Conservation (phyloP, 2,329 filamentous ascomycete genomes). For the Xylariales sp. region DNA sequence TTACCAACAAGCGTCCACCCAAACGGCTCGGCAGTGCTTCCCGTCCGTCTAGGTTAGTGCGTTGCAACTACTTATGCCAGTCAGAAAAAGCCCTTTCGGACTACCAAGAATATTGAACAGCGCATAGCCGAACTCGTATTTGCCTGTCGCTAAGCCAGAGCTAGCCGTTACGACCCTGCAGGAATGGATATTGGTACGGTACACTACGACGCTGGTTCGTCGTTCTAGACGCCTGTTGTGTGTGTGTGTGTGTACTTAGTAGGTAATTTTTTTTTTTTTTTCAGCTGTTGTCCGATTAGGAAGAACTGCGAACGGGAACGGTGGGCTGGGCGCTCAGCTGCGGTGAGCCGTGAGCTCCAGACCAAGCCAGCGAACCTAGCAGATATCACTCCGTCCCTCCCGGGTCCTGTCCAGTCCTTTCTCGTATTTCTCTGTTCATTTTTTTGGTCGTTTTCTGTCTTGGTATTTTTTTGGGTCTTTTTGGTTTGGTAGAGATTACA, state of each 20-base stretch:
- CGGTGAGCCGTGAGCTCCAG: conserved; percentile 7
- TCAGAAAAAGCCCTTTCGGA: neutral
- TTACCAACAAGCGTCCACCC: conserved; percentile 2
- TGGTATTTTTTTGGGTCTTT: neutral
- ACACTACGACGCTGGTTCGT: conserved; percentile 22
- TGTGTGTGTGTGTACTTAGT: conserved; percentile 16
- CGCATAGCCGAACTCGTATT: conserved; percentile 31
- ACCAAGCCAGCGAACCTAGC: neutral
- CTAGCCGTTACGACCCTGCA: conserved; percentile 7
- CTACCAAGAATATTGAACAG: conserved; percentile 26
- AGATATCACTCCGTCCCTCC: conserved; percentile 25
- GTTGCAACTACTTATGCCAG: conserved; percentile 6
- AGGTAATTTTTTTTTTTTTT: too few species aligned
- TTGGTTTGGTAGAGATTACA: neutral
- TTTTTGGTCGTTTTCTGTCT: neutral
- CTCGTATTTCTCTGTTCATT: conserved; percentile 1
- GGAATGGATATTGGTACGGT: conserved; percentile 9
- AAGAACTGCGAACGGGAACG: conserved; percentile 6
- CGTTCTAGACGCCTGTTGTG: conserved; percentile 27
- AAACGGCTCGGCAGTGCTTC: conserved; percentile 30
- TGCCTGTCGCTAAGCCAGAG: conserved; percentile 23
- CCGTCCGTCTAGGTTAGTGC: conserved; percentile 5
- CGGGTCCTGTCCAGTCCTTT: neutral
- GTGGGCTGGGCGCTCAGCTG: conserved; percentile 27
- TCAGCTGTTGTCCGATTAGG: too few species aligned